These are phyloP conservation scores for Galeopsis tetrahit DNA, from an alignment of 257 asterid species.

Conservation along the genomic window DNA sequence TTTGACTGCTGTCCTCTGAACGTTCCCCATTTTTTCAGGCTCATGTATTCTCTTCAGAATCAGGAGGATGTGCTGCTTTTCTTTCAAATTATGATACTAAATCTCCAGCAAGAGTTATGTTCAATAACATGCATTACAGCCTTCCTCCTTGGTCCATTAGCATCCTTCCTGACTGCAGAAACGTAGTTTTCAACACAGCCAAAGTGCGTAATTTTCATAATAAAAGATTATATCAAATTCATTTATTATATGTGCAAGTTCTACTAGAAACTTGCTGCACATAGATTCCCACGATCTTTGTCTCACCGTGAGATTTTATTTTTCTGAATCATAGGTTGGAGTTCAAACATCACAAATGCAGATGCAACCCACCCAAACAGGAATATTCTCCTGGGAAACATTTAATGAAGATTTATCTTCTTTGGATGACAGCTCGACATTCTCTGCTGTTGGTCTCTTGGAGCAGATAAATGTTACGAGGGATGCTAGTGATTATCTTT, in stretches of 20 bases:
- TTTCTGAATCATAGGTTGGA: constrained; percentile 63
- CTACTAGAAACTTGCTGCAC: neutral
- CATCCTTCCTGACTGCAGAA: constrained; percentile 94
- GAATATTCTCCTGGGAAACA: constrained; percentile 82
- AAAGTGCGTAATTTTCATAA: constrained; percentile 51
- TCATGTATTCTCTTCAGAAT: constrained; percentile 65
- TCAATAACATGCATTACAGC: constrained; percentile 82
- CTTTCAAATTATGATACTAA: constrained; percentile 76
- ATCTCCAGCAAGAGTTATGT: constrained; percentile 67
- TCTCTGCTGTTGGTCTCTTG: constrained; percentile 73
- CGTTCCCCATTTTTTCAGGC: constrained; percentile 51
- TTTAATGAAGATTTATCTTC: constrained; percentile 81
- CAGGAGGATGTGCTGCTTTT: constrained; percentile 86
- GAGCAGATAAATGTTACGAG: constrained; percentile 95
- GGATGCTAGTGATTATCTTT: constrained; percentile 83
- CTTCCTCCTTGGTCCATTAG: constrained; percentile 97
- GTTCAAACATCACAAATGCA: constrained; percentile 88
- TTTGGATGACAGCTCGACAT: constrained; percentile 66
- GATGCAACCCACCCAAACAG: constrained; percentile 64
- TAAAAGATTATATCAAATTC: neutral
- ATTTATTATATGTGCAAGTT: constrained; percentile 16
- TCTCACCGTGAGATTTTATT: constrained; percentile 6
- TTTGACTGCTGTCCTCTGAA: constrained; percentile 18
- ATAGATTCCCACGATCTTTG: neutral
- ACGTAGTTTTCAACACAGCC: constrained; percentile 91